phyloP scores from a whole-genome alignment of 1,139 yeast genomes.

The Lodderomyces parapsilosis region DNA sequence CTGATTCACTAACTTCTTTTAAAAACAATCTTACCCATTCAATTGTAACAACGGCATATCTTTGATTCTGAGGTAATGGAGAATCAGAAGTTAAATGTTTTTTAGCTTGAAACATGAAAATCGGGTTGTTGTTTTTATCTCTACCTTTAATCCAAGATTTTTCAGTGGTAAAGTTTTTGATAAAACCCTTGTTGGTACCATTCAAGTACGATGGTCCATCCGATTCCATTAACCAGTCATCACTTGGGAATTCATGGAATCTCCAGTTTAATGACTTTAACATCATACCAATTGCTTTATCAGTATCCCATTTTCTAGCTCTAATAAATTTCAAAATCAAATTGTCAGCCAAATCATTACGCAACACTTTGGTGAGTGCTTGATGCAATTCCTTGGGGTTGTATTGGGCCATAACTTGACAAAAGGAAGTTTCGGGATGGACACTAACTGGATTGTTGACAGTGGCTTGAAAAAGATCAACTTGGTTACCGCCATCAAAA shows the following conservation, averaged over 20 bases:
- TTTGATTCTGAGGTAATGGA: slow-evolving; percentile 36
- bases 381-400: slow-evolving; percentile 27
- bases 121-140: slow-evolving; percentile 37
- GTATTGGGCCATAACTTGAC: slow-evolving; percentile 22
- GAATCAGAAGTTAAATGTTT: slow-evolving; percentile 41
- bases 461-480: slow-evolving; percentile 8
- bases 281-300: slow-evolving; percentile 35
- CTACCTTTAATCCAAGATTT: slow-evolving; percentile 42
- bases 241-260: slow-evolving; percentile 25
- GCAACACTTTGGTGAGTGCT: slow-evolving; percentile 20
- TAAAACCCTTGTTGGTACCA: slow-evolving; percentile 34
- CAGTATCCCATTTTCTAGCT: slow-evolving; percentile 43
- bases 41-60: slow-evolving; percentile 38
- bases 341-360: slow-evolving; percentile 39
- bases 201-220: slow-evolving; percentile 38
- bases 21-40: slow-evolving; percentile 42
- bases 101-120: slow-evolving; percentile 40
- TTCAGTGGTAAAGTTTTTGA: slow-evolving; percentile 36
- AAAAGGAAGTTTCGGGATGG: slow-evolving; percentile 18
- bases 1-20: slow-evolving; percentile 34
- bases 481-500: slow-evolving; percentile 6
- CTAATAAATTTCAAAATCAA: slow-evolving; percentile 36
- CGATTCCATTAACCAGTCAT: slow-evolving; percentile 36
- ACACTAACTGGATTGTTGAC: slow-evolving; percentile 13
- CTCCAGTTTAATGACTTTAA: slow-evolving; percentile 42